Percentiles rank a stretch among this genome's conserved stretches.
phyloP scores from a whole-genome alignment of 2,329 filamentous ascomycete species.

The Penicillium sp. region DNA sequence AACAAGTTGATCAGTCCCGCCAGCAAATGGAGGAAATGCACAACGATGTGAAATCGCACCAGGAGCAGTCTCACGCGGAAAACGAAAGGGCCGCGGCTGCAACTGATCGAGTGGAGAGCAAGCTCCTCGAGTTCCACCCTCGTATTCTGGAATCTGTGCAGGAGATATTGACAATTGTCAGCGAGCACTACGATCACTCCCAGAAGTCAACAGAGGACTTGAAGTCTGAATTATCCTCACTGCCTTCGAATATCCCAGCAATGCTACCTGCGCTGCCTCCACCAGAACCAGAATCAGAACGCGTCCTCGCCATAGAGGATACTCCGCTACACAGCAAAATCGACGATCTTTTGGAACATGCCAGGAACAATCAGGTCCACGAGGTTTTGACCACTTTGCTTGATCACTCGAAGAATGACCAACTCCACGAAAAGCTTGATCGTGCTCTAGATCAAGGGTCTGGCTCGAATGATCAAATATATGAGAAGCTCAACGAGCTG shows the following conservation, averaged over 20 bases:
- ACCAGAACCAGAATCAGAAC: conserved; percentile 28
- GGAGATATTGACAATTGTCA: conserved; percentile 78
- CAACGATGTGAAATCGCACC: conserved; percentile 70
- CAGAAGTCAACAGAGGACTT: conserved; percentile 65
- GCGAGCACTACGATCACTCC: conserved; percentile 84
- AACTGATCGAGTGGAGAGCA: conserved; percentile 72
- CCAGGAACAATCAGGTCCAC: conserved; percentile 54
- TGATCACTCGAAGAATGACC: conserved; percentile 49
- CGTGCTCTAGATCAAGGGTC: conserved; percentile 38
- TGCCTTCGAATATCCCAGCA: conserved; percentile 54
- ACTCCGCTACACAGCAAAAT: conserved; percentile 60
- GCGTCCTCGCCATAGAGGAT: conserved; percentile 54
- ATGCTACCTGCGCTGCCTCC: conserved; percentile 53
- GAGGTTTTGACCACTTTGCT: conserved; percentile 55
- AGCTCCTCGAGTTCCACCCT: conserved; percentile 79
- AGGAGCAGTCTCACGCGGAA: conserved; percentile 78
- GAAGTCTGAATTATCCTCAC: conserved; percentile 53
- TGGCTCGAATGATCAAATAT: conserved; percentile 44
- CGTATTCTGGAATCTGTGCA: conserved; percentile 83
- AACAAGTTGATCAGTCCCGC: conserved; percentile 75
- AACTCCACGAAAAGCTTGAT: conserved; percentile 60
- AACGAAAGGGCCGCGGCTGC: conserved; percentile 70
- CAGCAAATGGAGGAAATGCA: conserved; percentile 71
- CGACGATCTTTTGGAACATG: conserved; percentile 43
- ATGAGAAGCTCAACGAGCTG: conserved; percentile 57